Evolutionary conservation across 257 asterid genomes (phyloP), one percentile per base, ranked within the genome.

Genomic region (Nyctanthes arbortristis): DNA sequence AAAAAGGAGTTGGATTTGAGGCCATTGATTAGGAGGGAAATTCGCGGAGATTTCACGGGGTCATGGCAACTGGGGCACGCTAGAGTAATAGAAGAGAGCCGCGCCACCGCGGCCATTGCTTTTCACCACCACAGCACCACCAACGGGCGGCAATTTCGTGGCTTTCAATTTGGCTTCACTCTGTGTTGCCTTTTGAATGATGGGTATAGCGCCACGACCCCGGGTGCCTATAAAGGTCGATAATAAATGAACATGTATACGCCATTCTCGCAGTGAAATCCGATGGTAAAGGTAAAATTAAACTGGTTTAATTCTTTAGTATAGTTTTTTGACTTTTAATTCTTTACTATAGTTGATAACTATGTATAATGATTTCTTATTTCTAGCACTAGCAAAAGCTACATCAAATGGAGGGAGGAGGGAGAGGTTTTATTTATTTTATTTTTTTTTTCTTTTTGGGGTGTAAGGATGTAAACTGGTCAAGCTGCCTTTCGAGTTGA

Each of bases 41-140:
- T 32, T 18, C 43, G 66, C 52, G 67, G 64, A 61, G 9, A 25
- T 13, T 63, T 67, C 16, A 25, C 31, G 58, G 79, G 4, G 63
- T 76, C 73, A 75, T 27, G 71, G 71, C 69, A 73, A 40, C 28
- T 63, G 45, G 87, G 80, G 22, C 25, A 63, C 28, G 71, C 61
- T 16, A 70, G 56, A 5, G 74, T 2, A 13, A 76, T 35, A 30
- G 77, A 25, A 16, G 81, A 43, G 16, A 80, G 83, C 75, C 68
- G 82, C 78, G 78, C 81, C 79, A 67, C 75, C 47, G 82, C 82
- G 79, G 76, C 91, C 86, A 82, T 80, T 69, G 74, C 36, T 59
- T 45, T 22, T 43, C 59, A 56, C 78, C 70, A 64, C 63, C n/a
- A n/a, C n/a, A n/a, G n/a, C 61, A 24, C 29, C 73, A 60, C 43